Evolutionary conservation across 257 asterid genomes (phyloP), one percentile per base, ranked within the genome.

Genomic region (Galeopsis tetrahit): DNA sequence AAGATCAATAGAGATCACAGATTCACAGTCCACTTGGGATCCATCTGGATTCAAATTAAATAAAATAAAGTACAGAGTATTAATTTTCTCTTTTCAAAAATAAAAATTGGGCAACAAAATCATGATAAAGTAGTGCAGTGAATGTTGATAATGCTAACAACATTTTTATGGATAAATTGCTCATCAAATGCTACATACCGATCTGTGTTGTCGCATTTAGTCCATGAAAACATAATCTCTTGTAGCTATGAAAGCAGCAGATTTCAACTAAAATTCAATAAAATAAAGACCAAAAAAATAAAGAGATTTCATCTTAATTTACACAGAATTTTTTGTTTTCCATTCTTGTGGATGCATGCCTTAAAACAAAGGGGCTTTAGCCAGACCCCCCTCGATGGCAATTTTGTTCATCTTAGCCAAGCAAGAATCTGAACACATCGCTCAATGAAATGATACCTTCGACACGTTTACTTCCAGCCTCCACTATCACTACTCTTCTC

Each of bases 401-500:
- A 7, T 58, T 46, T 72, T 56, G 43, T 74, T 78, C 79, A 75
- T 71, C 85, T 58, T 80, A 82, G 66, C 88, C 84, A 52, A 89
- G 79, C 78, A 89, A 78, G 85, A 87, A 89, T 61, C 70, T 81
- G 83, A 89, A 82, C 80, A 89, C 88, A 28, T 89, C 93, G 33
- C 88, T 87, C 72, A 85, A 71, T 6, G 93, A 85, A 69, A 89
- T 79, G 43, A 89, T 85, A 40, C 96, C 96, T 78, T 89, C 96
- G 39, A 89, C 89, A 0, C 91, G 93, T 81, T 83, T 89, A 75
- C 91, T 86, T 44, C 96, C 96, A 32, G 92, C 90, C 81, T 89
- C 92, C 82, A 89, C 96, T 39, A 89, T 85, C 5, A 89, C 85
- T 56, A 89, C 87, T 77, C 93, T 81, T 78, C 93, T 80, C 5